Base-by-base conservation (phyloP, 2,329 filamentous ascomycete species). In the Escovopsis sp. region DNA sequence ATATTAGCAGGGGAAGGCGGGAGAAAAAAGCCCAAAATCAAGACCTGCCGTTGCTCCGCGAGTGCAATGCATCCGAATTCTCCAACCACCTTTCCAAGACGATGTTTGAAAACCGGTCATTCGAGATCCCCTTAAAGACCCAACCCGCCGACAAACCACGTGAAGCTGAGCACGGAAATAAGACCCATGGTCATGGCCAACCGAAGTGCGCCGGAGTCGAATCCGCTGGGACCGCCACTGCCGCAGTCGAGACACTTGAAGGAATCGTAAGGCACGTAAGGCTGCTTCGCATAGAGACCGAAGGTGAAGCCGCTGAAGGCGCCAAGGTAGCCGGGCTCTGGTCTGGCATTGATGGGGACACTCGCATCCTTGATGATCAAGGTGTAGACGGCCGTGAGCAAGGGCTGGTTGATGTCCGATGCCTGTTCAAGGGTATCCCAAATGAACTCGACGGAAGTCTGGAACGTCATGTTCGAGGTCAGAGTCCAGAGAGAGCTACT, bases 361-460 rank as follows among this genome's bases (percentile, higher is more conserved):
- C 69, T 70, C 3, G 73, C 63, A 47, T 79, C 74, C 51, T 70
- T 67, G 49, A 79, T 64, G 38, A 78, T 57, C 9, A 79, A 62
- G 1, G 72, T 75, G 56, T 77, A 79, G 48, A 68, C 53, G 36
- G 67, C 61, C 1, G 63, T 66, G 27, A 66, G 52, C 29, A 78
- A 58, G 25, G 66, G 70, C 33, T 56, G 52, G 11, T 57, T 50
- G 2, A 61, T 53, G 23, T 62, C 51, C 32, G 61, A 60, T n/a
- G 57, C 55, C 43, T 72, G 57, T 46, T 64, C 53, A 17, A 53
- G 58, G 3, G 72, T 73, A 48, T 78, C 69, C 74, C 74, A 79
- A 7, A 64, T 65, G 46, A 64, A 73, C 16, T 60, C 55, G 28
- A 57, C 68, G 5, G 58, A 59, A 14, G 63, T 63, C 39, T 60